Evolutionary conservation across 2,329 filamentous ascomycete species (phyloP).

Genomic region (Dendrostoma leiphaemia): DNA sequence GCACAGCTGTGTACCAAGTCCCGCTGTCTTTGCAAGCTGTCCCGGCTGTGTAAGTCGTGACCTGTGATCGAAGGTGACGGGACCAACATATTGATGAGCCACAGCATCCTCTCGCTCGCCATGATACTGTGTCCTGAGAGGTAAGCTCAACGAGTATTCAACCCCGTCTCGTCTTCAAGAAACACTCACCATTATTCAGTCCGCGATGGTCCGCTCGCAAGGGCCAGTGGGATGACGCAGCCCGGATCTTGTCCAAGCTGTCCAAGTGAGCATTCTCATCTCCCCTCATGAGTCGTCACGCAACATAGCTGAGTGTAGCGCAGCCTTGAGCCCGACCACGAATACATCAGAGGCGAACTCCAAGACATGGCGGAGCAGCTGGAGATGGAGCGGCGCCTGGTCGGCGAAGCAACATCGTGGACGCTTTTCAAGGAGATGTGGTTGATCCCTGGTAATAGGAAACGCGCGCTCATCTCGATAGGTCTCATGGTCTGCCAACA

Average conservation of each 20-base stretch:
- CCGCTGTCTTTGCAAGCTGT: constrained; percentile 64
- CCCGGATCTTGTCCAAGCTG: constrained; percentile 52
- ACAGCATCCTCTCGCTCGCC: constrained; percentile 50
- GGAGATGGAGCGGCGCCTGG: constrained; percentile 57
- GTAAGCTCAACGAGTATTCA: constrained; percentile 20
- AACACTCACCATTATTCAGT: constrained; percentile 36
- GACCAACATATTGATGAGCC: background rate
- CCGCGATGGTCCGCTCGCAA: constrained; percentile 67
- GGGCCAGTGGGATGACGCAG: constrained; percentile 66
- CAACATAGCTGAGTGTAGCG: constrained; percentile 31
- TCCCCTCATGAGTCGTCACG: background rate
- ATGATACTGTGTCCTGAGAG: constrained; percentile 59
- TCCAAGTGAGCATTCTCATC: constrained; percentile 28
- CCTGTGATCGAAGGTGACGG: too few species aligned
- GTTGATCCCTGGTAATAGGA: constrained; percentile 58
- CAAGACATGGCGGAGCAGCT: constrained; percentile 68
- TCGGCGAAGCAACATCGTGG: constrained; percentile 50
- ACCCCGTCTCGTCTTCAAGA: background rate
- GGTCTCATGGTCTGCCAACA: constrained; percentile 36
- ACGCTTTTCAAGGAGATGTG: constrained; percentile 65
- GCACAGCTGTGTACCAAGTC: constrained; percentile 54
- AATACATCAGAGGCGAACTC: constrained; percentile 59
- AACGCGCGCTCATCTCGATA: constrained; percentile 62
- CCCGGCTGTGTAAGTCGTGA: constrained; percentile 49
- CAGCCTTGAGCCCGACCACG: constrained; percentile 48